Conservation (phyloP, 1,284 basidiomycete genomes). For the Rhodofomes roseus region DNA sequence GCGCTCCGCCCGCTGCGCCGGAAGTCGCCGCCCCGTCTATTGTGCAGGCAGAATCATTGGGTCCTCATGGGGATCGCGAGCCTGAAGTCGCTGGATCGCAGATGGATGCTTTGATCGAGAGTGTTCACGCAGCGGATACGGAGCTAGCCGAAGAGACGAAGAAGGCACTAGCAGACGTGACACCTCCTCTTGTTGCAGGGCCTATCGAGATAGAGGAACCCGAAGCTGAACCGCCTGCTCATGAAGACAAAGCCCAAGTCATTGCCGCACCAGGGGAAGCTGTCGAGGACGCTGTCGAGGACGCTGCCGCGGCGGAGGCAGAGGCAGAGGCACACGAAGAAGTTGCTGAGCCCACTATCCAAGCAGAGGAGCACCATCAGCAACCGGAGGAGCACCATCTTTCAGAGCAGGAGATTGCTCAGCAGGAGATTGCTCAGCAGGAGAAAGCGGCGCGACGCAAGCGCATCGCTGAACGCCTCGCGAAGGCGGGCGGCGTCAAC, state of each 20-base stretch:
- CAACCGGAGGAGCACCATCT: neutral
- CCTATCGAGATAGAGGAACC: neutral
- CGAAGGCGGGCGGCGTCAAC: slow-evolving; percentile 65
- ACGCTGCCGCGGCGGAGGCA: neutral
- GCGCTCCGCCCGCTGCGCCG: slow-evolving; percentile 6
- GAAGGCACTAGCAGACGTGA: neutral
- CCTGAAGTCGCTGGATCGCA: slow-evolving; percentile 14
- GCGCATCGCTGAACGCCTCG: slow-evolving; percentile 58
- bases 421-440: slow-evolving; percentile 39
- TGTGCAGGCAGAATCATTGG: slow-evolving; percentile 6
- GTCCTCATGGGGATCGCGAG: slow-evolving; percentile 17
- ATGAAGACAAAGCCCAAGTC: slow-evolving; percentile 3
- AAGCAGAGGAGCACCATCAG: neutral
- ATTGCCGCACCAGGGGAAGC: neutral
- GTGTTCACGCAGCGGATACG: neutral
- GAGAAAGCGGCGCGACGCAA: slow-evolving; percentile 50
- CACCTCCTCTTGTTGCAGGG: neutral
- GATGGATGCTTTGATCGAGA: slow-evolving; percentile 14
- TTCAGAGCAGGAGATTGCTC: neutral
- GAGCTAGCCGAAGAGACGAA: slow-evolving; percentile 10
- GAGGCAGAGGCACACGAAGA: neutral
- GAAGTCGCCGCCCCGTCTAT: neutral
- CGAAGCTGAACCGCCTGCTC: neutral
- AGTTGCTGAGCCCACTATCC: neutral
- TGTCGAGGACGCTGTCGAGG: neutral